A percentile compares a stretch with the other conserved stretches of the same genome.
These are phyloP conservation scores for Sugiyamaella lignohabitans DNA, from an alignment of 805 yeast species.

Conservation along the genomic window DNA sequence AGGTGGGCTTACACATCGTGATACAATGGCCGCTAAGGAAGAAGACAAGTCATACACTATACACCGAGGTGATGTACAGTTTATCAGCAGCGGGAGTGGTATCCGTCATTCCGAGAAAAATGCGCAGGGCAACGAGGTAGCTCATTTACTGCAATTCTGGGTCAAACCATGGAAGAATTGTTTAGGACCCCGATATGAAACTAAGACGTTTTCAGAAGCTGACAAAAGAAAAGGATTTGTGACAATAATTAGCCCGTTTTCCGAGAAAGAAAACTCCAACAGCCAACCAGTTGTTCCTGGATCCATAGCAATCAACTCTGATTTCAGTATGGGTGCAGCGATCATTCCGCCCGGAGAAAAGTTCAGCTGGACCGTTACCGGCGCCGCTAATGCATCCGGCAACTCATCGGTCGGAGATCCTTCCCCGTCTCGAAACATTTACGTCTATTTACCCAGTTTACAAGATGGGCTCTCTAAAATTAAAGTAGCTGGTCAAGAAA, in stretches of 20 bases:
- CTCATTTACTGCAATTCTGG: constrained; percentile 5
- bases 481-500: neutral
- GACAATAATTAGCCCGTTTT: constrained; percentile 4
- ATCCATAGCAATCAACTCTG: constrained; percentile 4
- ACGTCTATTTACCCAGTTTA: constrained; percentile 2
- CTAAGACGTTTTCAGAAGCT: neutral
- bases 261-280: neutral
- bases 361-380: neutral
- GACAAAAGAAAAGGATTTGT: constrained; percentile 2
- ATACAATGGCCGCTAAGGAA: constrained; percentile 5
- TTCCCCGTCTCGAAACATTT: neutral
- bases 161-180: constrained; percentile 2
- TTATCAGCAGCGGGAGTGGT: constrained; percentile 4
- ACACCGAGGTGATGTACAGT: constrained; percentile 5
- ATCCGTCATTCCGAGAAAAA: constrained; percentile 7
- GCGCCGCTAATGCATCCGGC: too few species aligned
- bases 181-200: constrained; percentile 2
- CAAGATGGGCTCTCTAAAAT: neutral
- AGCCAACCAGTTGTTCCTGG: neutral
- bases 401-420: neutral
- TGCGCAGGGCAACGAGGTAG: neutral
- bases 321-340: constrained; percentile 8
- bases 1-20: constrained; percentile 6
- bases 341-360: constrained; percentile 4
- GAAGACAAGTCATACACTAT: neutral